Evolutionary conservation across 202 grass and related monocot genomes (phyloP), one percentile per base, ranked within the genome.

Genomic region (Miscanthus sacchariflorus): DNA sequence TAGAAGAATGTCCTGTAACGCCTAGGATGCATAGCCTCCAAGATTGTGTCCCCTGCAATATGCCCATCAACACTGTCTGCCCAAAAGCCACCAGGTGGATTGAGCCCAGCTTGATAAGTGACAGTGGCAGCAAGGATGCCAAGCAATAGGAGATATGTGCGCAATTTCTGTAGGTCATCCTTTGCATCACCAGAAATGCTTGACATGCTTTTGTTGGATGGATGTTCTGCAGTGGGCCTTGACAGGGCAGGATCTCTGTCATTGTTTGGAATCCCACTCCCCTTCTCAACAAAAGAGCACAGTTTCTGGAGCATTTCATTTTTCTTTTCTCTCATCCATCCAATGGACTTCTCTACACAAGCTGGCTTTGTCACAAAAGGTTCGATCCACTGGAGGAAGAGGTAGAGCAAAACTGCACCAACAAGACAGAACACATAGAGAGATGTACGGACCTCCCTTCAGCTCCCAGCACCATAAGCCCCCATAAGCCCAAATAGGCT

Each of bases 1-100:
- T 88, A 89, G n/a, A 96, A 92, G 83, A 93, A 96, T 33, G 71
- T 35, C 36, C 85, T 85, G 70, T 96, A 93, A 25, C 88, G 90
- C 9, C 4, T 61, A 8, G 84, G 86, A 24, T 81, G 61, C 21
- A 80, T 79, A 19, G 18, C 25, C 59, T 88, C 71, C 38, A 92
- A 27, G 83, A 96, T 86, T n/a, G 93, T 72, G 7, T 84, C 71
- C 5, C 93, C 93, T 0, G 91, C 88, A 68, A 33, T 71, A 81
- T 90, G 81, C 27, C 67, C 63, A 43, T 88, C 28, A 3, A 14
- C 18, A 71, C 0, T 88, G 23, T 88, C 82, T 88, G 66, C 50
- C 90, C 90, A 91, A 85, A 91, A 91, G 3, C 90, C 86, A 54
- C 90, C 90, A 6, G 90, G 90, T 77, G 90, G 86, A 82, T 91